Percentiles rank a stretch among this genome's conserved stretches.
Evolutionary conservation across 768 basidiomycete species (phyloP).

Genomic region (Phylloporus sp.): DNA sequence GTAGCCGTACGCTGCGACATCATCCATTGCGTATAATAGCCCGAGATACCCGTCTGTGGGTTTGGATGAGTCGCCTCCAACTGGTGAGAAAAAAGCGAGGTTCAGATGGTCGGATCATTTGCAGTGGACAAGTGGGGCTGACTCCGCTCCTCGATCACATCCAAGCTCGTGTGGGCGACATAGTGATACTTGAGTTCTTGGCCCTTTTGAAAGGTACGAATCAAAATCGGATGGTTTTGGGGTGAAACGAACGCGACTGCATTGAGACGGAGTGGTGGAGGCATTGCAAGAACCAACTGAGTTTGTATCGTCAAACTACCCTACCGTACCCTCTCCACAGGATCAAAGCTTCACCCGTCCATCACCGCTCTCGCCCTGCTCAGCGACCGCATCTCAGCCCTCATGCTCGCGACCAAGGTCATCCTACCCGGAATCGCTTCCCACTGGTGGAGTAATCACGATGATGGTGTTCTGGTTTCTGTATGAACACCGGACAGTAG

Average conservation of each 20-base stretch:
- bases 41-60: slow-evolving; percentile 79
- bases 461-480: too few relatives aligned
- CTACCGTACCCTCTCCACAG: too few relatives aligned
- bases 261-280: slow-evolving; percentile 65
- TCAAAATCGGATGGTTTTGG: slow-evolving; percentile 73
- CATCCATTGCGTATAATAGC: slow-evolving; percentile 86
- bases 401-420: too few relatives aligned
- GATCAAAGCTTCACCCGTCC: too few relatives aligned
- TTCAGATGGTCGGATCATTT: background rate
- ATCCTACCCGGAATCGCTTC: too few relatives aligned
- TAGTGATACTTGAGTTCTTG: slow-evolving; percentile 84
- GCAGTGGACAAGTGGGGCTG: slow-evolving; percentile 27
- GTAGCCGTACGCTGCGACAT: slow-evolving; percentile 90
- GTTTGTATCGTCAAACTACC: too few relatives aligned
- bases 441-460: too few relatives aligned
- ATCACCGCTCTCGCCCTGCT: too few relatives aligned
- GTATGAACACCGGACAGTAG: too few relatives aligned
- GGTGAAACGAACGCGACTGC: slow-evolving; percentile 85
- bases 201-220: slow-evolving; percentile 63
- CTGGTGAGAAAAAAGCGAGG: slow-evolving; percentile 6
- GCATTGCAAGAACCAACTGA: slow-evolving; percentile 35
- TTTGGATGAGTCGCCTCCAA: slow-evolving; percentile 46
- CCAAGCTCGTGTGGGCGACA: slow-evolving; percentile 84
- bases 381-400: too few relatives aligned
- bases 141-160: slow-evolving; percentile 92